Conservation (phyloP, 2,329 filamentous ascomycete species). For the Exophiala lecanii-corni region DNA sequence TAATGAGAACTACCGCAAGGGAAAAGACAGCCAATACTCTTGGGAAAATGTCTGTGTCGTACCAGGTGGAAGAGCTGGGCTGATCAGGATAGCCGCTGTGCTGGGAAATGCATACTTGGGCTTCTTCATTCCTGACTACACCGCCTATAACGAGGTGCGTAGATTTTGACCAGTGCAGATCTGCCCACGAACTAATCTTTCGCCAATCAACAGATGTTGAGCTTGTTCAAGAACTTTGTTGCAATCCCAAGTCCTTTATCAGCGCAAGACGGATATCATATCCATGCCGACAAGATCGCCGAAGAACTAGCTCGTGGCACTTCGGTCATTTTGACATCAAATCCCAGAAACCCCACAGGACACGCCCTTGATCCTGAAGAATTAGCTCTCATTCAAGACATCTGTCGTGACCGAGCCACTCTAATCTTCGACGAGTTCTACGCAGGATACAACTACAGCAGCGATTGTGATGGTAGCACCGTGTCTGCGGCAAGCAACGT, state of each 20-base stretch:
- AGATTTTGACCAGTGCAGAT: neutral
- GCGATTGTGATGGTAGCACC: conserved; percentile 81
- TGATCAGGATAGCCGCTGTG: conserved; percentile 92
- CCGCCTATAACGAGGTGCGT: conserved; percentile 75
- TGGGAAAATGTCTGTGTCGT: conserved; percentile 99
- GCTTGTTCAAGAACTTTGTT: conserved; percentile 88
- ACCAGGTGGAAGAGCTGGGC: conserved; percentile 74
- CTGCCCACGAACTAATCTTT: neutral
- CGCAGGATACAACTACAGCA: conserved; percentile 92
- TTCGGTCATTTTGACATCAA: conserved; percentile 86
- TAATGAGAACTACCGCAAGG: conserved; percentile 85
- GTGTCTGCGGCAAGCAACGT: conserved; percentile 88
- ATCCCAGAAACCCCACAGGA: conserved; percentile 91
- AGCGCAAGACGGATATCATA: conserved; percentile 83
- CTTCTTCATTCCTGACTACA: conserved; percentile 95
- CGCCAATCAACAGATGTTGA: conserved; percentile 61
- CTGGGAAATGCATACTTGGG: conserved; percentile 87
- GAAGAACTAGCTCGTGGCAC: conserved; percentile 84
- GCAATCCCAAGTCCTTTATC: conserved; percentile 81
- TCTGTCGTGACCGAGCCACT: conserved; percentile 84
- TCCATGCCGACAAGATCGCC: conserved; percentile 87
- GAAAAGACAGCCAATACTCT: conserved; percentile 83
- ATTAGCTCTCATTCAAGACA: conserved; percentile 83
- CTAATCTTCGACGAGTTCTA: conserved; percentile 98
- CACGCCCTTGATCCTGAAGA: conserved; percentile 80